Percentiles rank a stretch among this genome's conserved stretches.
Conservation (phyloP, 2,329 filamentous ascomycete genomes). For the Colletotrichum tropicicola region DNA sequence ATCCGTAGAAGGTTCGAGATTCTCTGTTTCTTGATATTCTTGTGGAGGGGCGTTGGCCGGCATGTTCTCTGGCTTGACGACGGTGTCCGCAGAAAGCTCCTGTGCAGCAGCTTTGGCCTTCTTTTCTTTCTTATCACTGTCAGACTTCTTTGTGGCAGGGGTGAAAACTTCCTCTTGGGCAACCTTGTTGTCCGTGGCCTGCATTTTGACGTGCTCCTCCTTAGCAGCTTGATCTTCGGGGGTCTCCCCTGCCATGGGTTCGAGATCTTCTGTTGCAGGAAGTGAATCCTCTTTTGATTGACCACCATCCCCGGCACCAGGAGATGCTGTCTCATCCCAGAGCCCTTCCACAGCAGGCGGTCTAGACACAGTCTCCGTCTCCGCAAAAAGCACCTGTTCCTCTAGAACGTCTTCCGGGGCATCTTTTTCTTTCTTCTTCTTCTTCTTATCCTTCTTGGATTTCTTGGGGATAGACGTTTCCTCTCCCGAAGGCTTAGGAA, state of each 20-base stretch:
- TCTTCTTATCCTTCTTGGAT: slow-evolving; percentile 35
- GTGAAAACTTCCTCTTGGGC: neutral
- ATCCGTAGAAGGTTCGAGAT: neutral
- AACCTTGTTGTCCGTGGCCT: neutral
- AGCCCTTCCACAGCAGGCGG: neutral
- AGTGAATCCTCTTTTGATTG: neutral
- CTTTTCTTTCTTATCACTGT: neutral
- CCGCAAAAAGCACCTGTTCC: neutral
- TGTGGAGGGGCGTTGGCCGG: neutral
- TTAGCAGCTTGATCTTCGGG: neutral
- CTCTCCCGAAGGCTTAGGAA: neutral
- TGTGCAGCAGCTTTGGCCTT: neutral
- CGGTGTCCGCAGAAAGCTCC: neutral
- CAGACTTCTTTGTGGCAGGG: neutral
- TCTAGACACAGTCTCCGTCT: neutral
- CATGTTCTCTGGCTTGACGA: neutral
- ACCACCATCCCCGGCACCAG: neutral
- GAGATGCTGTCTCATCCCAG: neutral
- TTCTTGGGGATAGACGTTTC: neutral
- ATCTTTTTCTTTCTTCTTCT: slow-evolving; percentile 5
- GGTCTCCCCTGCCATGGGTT: neutral
- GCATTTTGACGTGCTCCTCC: neutral
- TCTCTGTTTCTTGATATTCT: neutral
- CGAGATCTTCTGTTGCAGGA: neutral
- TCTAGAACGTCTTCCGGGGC: neutral